Conservation (phyloP, 1,284 basidiomycete genomes). For the Trichosporon asahii region DNA sequence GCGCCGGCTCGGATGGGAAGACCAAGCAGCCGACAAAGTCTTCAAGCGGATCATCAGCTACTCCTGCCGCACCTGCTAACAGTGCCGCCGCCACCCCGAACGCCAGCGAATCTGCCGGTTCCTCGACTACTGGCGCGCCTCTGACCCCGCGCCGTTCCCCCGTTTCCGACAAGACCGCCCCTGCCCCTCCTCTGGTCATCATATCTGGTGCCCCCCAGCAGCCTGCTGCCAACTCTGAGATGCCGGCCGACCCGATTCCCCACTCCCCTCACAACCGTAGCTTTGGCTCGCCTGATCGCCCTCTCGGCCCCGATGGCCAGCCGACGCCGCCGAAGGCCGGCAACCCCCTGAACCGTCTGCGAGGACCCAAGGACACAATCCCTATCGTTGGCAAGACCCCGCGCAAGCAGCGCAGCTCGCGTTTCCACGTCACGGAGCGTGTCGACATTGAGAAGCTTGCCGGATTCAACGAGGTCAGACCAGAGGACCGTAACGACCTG, state of each 20-base stretch:
- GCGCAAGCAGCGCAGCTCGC: conserved; percentile 89
- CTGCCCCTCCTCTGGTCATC: conserved; percentile 80
- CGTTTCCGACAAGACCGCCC: conserved; percentile 51
- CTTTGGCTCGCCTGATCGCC: conserved; percentile 43
- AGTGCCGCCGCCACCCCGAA: conserved; percentile 8
- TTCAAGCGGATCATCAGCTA: conserved; percentile 49
- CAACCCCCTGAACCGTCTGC: conserved; percentile 52
- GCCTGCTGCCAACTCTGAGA: conserved; percentile 55
- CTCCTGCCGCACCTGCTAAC: conserved; percentile 41
- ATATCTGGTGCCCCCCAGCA: conserved; percentile 57
- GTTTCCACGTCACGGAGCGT: conserved; percentile 93
- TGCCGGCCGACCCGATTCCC: conserved; percentile 60
- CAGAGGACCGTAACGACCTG: conserved; percentile 80
- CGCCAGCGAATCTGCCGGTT: conserved; percentile 10
- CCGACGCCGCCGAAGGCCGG: conserved; percentile 54
- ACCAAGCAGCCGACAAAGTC: conserved; percentile 38
- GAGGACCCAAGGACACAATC: conserved; percentile 79
- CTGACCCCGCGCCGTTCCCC: conserved; percentile 46
- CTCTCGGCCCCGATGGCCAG: conserved; percentile 41
- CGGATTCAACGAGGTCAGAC: conserved; percentile 87
- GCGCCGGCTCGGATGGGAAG: conserved; percentile 36
- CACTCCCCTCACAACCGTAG: conserved; percentile 56
- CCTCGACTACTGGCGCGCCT: conserved; percentile 42
- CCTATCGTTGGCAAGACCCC: conserved; percentile 92
- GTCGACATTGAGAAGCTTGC: conserved; percentile 94